Evolutionary conservation across 306 rosid species (phyloP).

Genomic region (Castanea crenata): DNA sequence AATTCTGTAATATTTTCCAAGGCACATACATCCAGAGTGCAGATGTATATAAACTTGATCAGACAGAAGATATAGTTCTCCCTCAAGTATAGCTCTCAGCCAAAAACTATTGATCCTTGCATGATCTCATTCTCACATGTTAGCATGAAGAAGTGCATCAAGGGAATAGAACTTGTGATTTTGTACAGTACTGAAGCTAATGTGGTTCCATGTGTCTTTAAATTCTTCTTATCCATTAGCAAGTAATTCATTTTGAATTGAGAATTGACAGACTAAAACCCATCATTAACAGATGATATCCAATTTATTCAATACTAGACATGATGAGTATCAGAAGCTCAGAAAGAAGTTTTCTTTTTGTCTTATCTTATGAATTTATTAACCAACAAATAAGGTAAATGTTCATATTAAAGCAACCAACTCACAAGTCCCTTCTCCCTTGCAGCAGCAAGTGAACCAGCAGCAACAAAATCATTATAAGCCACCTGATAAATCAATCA

Average conservation of each 20-base stretch:
- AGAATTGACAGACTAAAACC: neutral
- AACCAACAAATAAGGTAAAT: neutral
- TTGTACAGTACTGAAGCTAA: neutral
- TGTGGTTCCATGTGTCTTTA: neutral
- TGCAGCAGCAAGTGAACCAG: slow-evolving; percentile 88
- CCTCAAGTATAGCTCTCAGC: neutral
- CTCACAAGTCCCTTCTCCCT: slow-evolving; percentile 96
- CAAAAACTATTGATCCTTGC: neutral
- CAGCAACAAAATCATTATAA: slow-evolving; percentile 76
- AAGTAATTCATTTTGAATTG: neutral
- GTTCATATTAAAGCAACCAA: slow-evolving; percentile 21
- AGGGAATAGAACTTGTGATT: neutral
- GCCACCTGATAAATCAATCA: slow-evolving; percentile 59
- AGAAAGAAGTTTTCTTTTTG: neutral
- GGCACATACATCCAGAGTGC: neutral
- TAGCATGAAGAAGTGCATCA: neutral
- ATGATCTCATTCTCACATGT: neutral
- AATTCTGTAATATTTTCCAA: neutral
- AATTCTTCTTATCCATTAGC: neutral
- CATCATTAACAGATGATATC: neutral
- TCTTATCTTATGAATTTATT: neutral
- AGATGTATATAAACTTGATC: neutral
- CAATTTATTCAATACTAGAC: neutral
- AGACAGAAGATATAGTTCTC: neutral
- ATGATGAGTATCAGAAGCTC: neutral